A percentile compares a stretch with the other conserved stretches of the same genome.
Evolutionary conservation across 31 red algal species (phyloP).

Genomic region (Pterothamnion heteromorphum): DNA sequence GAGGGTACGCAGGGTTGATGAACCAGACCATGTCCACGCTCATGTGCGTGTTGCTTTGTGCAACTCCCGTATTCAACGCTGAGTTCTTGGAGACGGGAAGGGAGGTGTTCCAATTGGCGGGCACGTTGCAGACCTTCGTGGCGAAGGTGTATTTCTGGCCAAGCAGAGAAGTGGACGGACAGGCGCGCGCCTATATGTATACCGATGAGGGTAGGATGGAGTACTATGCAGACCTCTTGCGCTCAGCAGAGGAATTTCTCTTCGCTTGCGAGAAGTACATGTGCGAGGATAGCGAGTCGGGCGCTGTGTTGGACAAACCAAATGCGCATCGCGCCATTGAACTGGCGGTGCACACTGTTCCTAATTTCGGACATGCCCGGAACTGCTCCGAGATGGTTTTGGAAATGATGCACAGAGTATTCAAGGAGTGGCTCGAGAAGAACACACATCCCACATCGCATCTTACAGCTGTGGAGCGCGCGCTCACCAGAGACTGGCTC

Average conservation of each 20-base stretch:
- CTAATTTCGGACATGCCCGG: neutral
- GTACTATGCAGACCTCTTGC: neutral
- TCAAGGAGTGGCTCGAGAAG: neutral
- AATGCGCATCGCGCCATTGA: slow-evolving; percentile 6
- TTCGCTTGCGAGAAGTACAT: neutral
- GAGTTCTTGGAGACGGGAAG: neutral
- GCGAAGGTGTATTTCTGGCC: neutral
- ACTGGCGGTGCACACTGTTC: neutral
- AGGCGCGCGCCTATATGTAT: neutral
- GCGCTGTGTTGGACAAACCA: neutral
- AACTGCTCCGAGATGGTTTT: no score
- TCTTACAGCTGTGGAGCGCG: neutral
- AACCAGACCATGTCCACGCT: neutral
- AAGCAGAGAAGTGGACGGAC: neutral
- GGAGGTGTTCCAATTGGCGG: neutral
- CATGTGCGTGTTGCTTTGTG: neutral
- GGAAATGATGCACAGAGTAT: neutral
- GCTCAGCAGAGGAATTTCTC: neutral
- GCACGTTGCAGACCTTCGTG: neutral
- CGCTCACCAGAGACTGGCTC: neutral
- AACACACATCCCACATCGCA: neutral
- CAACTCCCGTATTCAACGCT: neutral
- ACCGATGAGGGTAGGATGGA: neutral
- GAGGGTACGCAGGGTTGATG: neutral
- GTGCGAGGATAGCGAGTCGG: neutral